Conservation (phyloP, 768 basidiomycete genomes). For the Cantharellus cinnabarinus region DNA sequence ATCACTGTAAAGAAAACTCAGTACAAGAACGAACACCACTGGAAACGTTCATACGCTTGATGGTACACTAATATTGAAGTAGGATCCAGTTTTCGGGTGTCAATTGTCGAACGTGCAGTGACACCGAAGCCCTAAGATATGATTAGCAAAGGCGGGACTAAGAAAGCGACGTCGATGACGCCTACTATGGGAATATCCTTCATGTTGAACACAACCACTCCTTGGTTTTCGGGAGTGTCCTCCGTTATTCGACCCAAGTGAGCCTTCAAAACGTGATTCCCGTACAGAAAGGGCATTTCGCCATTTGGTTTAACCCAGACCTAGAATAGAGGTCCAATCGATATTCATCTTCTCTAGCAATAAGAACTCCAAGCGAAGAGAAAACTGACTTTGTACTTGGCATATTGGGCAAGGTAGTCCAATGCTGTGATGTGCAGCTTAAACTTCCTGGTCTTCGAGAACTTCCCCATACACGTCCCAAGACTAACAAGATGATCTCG, state of each 20-base stretch:
- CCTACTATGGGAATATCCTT: conserved; percentile 76
- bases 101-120: conserved; percentile 83
- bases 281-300: conserved; percentile 98
- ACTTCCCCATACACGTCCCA: conserved; percentile 95
- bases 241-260: conserved; percentile 98
- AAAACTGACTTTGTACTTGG: conserved; percentile 73
- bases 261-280: conserved; percentile 95
- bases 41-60: conserved; percentile 49
- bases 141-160: not conserved
- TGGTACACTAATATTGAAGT: conserved; percentile 96
- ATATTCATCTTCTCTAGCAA: not conserved
- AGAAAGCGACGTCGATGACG: conserved; percentile 3
- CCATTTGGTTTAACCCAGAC: conserved; percentile 99
- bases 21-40: conserved; percentile 1
- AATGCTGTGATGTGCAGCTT: conserved; percentile 88
- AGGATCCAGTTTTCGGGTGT: conserved; percentile 92
- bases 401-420: conserved; percentile 86
- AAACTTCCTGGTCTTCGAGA: conserved; percentile 93
- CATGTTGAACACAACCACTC: conserved; percentile 94
- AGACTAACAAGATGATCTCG: conserved; percentile 80
- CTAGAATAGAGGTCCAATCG: conserved; percentile 21
- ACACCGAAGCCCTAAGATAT: conserved; percentile 78
- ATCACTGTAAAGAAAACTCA: conserved; percentile 32
- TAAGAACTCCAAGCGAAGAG: not conserved
- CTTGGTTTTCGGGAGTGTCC: conserved; percentile 97